Evolutionary conservation across 75 land plant genomes (phyloP).

Genomic region (Cupressus sempervirens): DNA sequence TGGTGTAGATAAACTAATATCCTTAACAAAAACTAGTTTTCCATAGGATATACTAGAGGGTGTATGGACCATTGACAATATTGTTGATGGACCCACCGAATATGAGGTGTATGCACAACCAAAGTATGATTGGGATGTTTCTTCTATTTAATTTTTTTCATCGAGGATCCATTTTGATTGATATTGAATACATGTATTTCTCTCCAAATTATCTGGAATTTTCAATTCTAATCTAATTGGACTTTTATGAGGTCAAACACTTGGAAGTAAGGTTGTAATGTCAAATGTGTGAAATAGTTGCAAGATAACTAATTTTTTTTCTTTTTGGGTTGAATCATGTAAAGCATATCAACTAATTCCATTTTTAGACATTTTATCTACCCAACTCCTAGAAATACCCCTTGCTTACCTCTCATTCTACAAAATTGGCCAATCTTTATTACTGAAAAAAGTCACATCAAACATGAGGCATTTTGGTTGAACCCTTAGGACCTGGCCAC

Average conservation of each 20-base stretch:
- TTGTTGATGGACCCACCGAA: constrained; percentile 70
- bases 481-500: too few species aligned
- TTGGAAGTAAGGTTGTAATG: not conserved
- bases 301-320: not conserved
- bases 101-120: constrained; percentile 79
- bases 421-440: not conserved
- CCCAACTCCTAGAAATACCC: too few species aligned
- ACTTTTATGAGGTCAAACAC: not conserved
- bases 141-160: too few species aligned
- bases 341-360: not conserved
- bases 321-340: not conserved
- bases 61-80: constrained; percentile 54
- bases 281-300: not conserved
- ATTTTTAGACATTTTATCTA: not conserved
- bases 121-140: too few species aligned
- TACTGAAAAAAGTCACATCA: too few species aligned
- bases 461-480: too few species aligned
- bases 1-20: constrained; percentile 47
- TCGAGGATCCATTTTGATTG: too few species aligned
- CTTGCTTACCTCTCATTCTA: not conserved
- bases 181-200: too few species aligned
- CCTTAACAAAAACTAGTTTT: constrained; percentile 44
- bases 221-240: not conserved
- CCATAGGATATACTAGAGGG: constrained; percentile 55
- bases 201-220: not conserved